Percentiles rank a stretch among this genome's conserved stretches.
Evolutionary conservation across 345 rosid genomes (phyloP).

Genomic region (Brassica juncea): DNA sequence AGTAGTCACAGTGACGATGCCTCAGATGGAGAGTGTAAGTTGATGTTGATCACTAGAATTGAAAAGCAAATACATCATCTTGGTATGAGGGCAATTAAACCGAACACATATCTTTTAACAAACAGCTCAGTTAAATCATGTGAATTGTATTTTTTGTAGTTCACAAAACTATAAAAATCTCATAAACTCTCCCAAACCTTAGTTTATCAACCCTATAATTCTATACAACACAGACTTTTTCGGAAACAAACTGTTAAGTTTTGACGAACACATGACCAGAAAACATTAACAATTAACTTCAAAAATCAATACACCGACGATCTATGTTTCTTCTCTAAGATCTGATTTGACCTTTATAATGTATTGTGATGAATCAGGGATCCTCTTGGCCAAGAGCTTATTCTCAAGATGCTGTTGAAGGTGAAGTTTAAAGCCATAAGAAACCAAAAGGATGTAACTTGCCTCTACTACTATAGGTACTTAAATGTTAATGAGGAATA

Average conservation of each 20-base stretch:
- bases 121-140: neutral
- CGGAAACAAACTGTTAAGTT: neutral
- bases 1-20: neutral
- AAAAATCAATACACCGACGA: neutral
- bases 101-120: neutral
- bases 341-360: neutral
- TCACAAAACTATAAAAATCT: neutral
- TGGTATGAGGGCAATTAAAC: neutral
- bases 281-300: neutral
- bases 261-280: neutral
- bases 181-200: neutral
- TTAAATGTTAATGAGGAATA: neutral
- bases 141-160: neutral
- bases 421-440: constrained; percentile 6
- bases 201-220: neutral
- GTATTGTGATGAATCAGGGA: no score
- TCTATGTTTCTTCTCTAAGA: neutral
- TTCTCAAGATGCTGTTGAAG: neutral
- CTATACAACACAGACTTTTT: neutral
- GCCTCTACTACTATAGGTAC: neutral
- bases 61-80: neutral
- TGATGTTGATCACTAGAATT: neutral
- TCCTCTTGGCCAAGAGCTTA: neutral
- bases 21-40: neutral
- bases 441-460: constrained; percentile 10